A percentile compares a stretch with the other conserved stretches of the same genome.
Conservation (phyloP, 2,329 filamentous ascomycete species). For the Diaporthe caulivora region DNA sequence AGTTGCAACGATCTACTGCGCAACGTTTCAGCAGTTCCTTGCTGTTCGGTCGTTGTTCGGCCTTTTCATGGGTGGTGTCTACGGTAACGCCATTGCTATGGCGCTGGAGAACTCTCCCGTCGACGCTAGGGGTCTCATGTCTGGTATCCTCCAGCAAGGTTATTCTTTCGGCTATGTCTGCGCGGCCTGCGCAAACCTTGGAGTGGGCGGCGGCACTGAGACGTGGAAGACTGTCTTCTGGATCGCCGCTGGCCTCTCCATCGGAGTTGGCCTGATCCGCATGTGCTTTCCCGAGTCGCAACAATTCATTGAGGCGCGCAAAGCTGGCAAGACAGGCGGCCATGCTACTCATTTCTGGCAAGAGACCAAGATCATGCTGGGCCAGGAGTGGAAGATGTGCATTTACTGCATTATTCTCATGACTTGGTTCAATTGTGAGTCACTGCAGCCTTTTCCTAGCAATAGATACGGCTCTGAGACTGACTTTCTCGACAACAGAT, state of each 20-base stretch:
- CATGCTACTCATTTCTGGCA: conserved; percentile 71
- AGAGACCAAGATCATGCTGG: conserved; percentile 77
- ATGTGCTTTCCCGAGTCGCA: conserved; percentile 79
- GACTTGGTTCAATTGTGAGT: conserved; percentile 68
- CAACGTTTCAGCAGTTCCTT: conserved; percentile 80
- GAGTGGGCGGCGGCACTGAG: conserved; percentile 72
- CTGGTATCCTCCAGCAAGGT: conserved; percentile 84
- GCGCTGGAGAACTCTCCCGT: conserved; percentile 71
- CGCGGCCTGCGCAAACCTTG: conserved; percentile 80
- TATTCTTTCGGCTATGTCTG: conserved; percentile 85
- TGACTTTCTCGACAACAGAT: conserved; percentile 64
- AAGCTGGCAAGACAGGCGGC: conserved; percentile 63
- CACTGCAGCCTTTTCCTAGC: conserved; percentile 37
- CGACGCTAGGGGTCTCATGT: conserved; percentile 82
- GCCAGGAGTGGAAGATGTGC: conserved; percentile 80
- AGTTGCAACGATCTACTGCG: conserved; percentile 82
- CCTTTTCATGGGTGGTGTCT: conserved; percentile 85
- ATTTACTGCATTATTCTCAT: conserved; percentile 83
- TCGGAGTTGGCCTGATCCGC: conserved; percentile 76
- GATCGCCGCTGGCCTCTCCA: conserved; percentile 76
- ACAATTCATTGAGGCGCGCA: conserved; percentile 79
- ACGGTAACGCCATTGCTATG: conserved; percentile 84
- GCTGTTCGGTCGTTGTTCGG: conserved; percentile 80
- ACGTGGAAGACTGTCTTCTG: conserved; percentile 84
- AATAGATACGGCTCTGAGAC: background rate